Percentiles rank a stretch among this genome's conserved stretches.
Evolutionary conservation across 495 filamentous ascomycete species (phyloP).

Genomic region (Penicillium chermesinum): DNA sequence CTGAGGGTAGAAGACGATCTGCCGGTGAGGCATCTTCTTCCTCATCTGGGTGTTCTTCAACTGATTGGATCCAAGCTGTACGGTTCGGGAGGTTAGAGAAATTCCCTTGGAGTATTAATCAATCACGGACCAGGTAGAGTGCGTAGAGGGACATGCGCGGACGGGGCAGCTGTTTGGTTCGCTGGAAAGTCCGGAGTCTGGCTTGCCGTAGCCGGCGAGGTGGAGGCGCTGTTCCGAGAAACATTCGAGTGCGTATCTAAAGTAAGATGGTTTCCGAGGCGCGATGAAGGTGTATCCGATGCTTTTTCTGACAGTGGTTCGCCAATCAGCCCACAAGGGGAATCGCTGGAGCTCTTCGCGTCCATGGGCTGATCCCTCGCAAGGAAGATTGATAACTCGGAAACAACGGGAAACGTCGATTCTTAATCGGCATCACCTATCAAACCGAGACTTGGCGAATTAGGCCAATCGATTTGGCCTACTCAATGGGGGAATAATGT

Average conservation of each 20-base stretch:
- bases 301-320: conserved; percentile 20
- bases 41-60: conserved; percentile 27
- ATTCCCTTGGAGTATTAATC: not conserved
- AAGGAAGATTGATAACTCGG: conserved; percentile 3
- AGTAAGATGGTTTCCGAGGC: conserved; percentile 9
- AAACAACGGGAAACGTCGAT: conserved; percentile 8
- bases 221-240: conserved; percentile 17
- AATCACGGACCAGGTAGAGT: conserved; percentile 30
- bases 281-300: conserved; percentile 1
- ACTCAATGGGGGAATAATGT: too few species aligned
- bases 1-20: conserved; percentile 34
- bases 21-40: conserved; percentile 24
- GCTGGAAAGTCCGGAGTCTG: conserved; percentile 17
- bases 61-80: conserved; percentile 38
- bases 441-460: not conserved
- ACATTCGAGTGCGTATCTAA: conserved; percentile 22
- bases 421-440: not conserved
- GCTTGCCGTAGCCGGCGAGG: conserved; percentile 16
- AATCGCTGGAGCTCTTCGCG: conserved; percentile 12
- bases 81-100: conserved; percentile 7
- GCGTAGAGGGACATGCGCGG: conserved; percentile 15
- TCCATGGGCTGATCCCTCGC: conserved; percentile 9
- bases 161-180: conserved; percentile 10
- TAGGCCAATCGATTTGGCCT: not conserved
- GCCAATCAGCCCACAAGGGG: conserved; percentile 8